These are phyloP conservation scores for Apophysomyces sp. DNA, from an alignment of 371 early-diverging fungal genomes.

Conservation along the genomic window DNA sequence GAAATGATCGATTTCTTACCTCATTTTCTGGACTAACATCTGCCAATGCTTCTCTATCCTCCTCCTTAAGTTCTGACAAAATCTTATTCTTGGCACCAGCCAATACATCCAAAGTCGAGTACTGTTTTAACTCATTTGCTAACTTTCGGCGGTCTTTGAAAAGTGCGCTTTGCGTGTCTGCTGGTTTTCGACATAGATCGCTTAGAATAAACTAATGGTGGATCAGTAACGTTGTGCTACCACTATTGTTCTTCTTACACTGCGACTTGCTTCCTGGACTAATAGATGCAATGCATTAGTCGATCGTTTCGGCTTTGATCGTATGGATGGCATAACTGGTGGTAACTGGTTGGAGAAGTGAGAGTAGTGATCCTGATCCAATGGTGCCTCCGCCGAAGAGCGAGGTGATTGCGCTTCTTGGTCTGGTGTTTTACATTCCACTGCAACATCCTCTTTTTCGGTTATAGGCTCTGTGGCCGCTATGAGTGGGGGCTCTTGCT, in stretches of 20 bases:
- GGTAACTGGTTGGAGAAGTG: constrained; percentile 8
- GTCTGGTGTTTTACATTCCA: background rate
- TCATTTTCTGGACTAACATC: constrained; percentile 16
- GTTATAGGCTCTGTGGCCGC: background rate
- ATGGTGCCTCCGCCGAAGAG: background rate
- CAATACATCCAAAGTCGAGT: constrained; percentile 1
- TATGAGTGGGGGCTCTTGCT: background rate
- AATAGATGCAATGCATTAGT: constrained; percentile 10
- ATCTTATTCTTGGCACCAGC: constrained; percentile 5
- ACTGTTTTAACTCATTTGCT: constrained; percentile 4
- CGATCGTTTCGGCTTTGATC: constrained; percentile 9
- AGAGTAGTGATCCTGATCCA: constrained; percentile 1
- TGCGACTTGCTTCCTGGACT: constrained; percentile 2
- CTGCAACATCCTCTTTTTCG: background rate
- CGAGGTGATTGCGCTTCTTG: background rate
- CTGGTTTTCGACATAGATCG: constrained; percentile 5
- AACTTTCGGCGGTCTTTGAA: constrained; percentile 11
- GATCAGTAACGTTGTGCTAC: background rate
- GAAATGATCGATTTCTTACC: constrained; percentile 8
- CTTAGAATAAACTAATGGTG: constrained; percentile 6
- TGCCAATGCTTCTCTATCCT: constrained; percentile 10
- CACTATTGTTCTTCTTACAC: background rate
- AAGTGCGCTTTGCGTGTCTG: constrained; percentile 1
- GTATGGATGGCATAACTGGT: background rate
- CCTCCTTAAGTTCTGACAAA: constrained; percentile 3